Evolutionary conservation across 306 rosid species (phyloP).

Genomic region (Trifolium subterraneum): DNA sequence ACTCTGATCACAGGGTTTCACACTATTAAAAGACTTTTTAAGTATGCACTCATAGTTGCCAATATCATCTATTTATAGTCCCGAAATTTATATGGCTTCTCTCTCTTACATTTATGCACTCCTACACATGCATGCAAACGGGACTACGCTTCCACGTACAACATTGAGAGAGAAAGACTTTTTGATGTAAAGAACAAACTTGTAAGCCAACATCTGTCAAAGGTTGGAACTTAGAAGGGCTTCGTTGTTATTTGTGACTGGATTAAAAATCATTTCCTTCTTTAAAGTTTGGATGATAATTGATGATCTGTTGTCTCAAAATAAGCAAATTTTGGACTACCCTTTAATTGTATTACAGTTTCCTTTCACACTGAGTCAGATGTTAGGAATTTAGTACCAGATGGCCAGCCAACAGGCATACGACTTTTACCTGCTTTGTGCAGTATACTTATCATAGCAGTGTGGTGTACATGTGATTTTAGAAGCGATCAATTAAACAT

Average conservation of each 20-base stretch:
- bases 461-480: slow-evolving; percentile 8
- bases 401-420: slow-evolving; percentile 4
- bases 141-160: neutral
- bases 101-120: neutral
- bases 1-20: slow-evolving; percentile 18
- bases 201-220: slow-evolving; percentile 15
- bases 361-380: neutral
- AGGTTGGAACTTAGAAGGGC: slow-evolving; percentile 1
- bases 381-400: neutral
- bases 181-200: slow-evolving; percentile 1
- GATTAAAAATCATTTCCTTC: neutral
- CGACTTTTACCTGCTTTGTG: slow-evolving; percentile 5
- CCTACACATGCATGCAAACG: neutral
- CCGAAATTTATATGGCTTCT: neutral
- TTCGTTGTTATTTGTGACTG: slow-evolving; percentile 16
- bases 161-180: slow-evolving; percentile 9
- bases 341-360: neutral
- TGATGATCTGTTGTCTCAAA: neutral
- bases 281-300: slow-evolving; percentile 12
- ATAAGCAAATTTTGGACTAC: slow-evolving; percentile 6
- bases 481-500: slow-evolving; percentile 20
- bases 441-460: neutral
- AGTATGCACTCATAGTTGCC: neutral
- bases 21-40: slow-evolving; percentile 29
- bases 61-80: slow-evolving; percentile 9